Base-by-base conservation (phyloP, 495 filamentous ascomycete genomes). In the Xylaria venustula region DNA sequence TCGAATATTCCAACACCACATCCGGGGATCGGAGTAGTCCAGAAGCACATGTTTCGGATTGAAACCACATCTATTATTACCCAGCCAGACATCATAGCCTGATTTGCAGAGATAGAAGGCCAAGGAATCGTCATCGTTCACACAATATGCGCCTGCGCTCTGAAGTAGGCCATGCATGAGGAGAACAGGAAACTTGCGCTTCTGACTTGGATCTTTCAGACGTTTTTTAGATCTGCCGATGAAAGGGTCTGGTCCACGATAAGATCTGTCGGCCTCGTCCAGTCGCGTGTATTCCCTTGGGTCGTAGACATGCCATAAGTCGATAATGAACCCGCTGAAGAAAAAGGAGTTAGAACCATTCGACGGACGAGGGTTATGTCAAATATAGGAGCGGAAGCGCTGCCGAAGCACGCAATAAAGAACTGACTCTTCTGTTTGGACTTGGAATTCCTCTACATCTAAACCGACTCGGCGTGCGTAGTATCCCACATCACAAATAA, bases 1-100 rank as follows among this genome's bases (percentile, higher is more conserved):
- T 0, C 90, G 85, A 57, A 97, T 95, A 67, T 96, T 96, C 93
- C 93, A 98, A 11, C 88, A 84, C 93, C 93, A 98, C 92, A 98
- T 96, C 19, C 93, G 84, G 6, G 93, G 93, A 67, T 98, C 93
- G 17, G 76, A 76, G 60, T 87, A 84, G 1, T 79, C 77, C 45
- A 98, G 78, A 12, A 87, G 76, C 1, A 81, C 83, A 65, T 98
- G 93, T 61, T 85, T 80, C 2, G 93, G 92, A 1, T 81, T 68
- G 69, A 93, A 89, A 12, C 93, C 94, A 70, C 94, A 97, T 22
- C 93, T 87, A 68, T 96, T 97, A 71, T 97, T 96, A 7, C 94
- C 93, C 4, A 97, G 81, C 93, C 93, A 98, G 52, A 98, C 91
- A 71, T 98, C 93, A 74, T 90, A 97, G n/a, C 93, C 93, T 0